Percentiles rank a stretch among this genome's conserved stretches.
These are phyloP conservation scores for Termitomyces bulborhizus DNA, from an alignment of 768 basidiomycete genomes.

Conservation along the genomic window DNA sequence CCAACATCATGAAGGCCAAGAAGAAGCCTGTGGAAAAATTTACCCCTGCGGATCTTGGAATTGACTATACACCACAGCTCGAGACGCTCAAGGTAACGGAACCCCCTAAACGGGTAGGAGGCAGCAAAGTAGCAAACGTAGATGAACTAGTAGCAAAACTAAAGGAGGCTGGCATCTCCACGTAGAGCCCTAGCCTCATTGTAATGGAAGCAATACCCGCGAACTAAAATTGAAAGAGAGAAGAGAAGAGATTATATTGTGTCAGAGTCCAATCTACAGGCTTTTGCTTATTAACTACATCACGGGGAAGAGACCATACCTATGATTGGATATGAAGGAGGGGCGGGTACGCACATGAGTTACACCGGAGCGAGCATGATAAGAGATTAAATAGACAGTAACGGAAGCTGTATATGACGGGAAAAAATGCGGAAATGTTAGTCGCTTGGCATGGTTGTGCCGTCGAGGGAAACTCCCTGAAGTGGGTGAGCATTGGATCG, in stretches of 20 bases:
- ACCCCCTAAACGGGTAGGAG: conserved; percentile 86
- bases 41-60: conserved; percentile 67
- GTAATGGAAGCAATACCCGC: background rate
- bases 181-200: conserved; percentile 13
- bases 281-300: conserved; percentile 7
- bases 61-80: conserved; percentile 78
- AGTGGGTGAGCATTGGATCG: background rate
- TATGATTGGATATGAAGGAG: conserved; percentile 1
- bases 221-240: background rate
- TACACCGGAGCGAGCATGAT: conserved; percentile 2
- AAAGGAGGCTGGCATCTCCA: conserved; percentile 73
- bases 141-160: conserved; percentile 88
- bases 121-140: conserved; percentile 85
- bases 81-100: conserved; percentile 87
- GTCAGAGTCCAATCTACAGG: conserved; percentile 6
- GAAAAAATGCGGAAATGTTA: background rate
- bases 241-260: background rate
- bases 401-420: background rate
- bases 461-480: conserved; percentile 28
- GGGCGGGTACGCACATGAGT: background rate
- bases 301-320: background rate
- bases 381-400: background rate
- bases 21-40: conserved; percentile 93
- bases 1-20: conserved; percentile 99
- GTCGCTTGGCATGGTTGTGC: background rate